These are phyloP conservation scores for Eutrema salsugineum DNA, from an alignment of 441 rosid species.

Conservation along the genomic window DNA sequence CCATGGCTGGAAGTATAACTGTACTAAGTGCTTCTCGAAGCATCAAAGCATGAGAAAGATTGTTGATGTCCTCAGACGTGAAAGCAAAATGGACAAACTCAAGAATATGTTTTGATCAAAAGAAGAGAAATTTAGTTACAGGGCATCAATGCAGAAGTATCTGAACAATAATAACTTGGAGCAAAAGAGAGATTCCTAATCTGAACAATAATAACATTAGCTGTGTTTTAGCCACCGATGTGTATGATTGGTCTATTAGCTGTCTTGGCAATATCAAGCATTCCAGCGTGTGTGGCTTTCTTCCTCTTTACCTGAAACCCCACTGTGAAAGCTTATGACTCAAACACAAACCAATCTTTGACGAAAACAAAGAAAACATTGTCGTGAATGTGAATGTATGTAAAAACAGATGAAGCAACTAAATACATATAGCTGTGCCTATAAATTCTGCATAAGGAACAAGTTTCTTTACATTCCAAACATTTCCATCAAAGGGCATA, in stretches of 20 bases:
- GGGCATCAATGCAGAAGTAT: not conserved
- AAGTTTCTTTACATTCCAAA: constrained; percentile 90
- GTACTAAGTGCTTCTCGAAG: constrained; percentile 61
- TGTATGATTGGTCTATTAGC: constrained; percentile 94
- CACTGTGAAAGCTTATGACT: not conserved
- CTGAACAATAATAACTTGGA: not conserved
- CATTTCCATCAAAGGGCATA: constrained; percentile 98
- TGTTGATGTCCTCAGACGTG: constrained; percentile 96
- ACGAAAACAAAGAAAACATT: not conserved
- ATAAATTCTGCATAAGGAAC: constrained; percentile 79
- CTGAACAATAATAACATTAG: constrained; percentile 48
- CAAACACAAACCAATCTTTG: not conserved
- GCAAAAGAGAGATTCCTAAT: constrained; percentile 32
- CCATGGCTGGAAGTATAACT: constrained; percentile 77
- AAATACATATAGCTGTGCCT: constrained; percentile 71
- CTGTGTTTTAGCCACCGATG: constrained; percentile 67
- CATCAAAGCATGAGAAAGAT: constrained; percentile 92
- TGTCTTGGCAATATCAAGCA: constrained; percentile 93
- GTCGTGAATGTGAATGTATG: not conserved
- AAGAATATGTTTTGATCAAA: constrained; percentile 51
- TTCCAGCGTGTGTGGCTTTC: constrained; percentile 92
- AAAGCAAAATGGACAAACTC: constrained; percentile 98
- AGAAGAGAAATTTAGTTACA: not conserved
- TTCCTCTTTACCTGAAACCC: constrained; percentile 75
- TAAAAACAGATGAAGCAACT: constrained; percentile 10